These are phyloP conservation scores for Erigeron philadelphicus DNA, from an alignment of 140 eudicot species.

Conservation along the genomic window DNA sequence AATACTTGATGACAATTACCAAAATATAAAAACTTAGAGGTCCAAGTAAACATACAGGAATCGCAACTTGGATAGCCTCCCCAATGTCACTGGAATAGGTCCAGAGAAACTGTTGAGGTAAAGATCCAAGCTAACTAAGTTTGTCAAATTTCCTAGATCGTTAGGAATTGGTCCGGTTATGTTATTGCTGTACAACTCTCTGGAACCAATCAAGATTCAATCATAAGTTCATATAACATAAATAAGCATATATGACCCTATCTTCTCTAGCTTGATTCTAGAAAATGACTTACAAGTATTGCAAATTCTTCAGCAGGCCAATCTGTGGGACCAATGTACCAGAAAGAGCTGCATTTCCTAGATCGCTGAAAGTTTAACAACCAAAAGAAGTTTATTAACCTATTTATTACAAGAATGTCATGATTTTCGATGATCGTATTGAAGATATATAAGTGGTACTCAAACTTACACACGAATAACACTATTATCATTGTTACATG, in stretches of 20 bases:
- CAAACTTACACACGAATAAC: constrained; percentile 74
- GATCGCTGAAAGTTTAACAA: constrained; percentile 51
- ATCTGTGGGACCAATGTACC: constrained; percentile 85
- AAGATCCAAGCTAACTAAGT: constrained; percentile 91
- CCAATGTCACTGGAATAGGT: constrained; percentile 76
- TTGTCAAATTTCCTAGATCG: constrained; percentile 85
- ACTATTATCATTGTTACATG: constrained; percentile 85
- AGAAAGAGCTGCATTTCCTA: constrained; percentile 94
- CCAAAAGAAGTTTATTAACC: background rate
- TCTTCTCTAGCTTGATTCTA: too few species aligned
- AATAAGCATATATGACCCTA: background rate
- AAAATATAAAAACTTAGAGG: too few species aligned
- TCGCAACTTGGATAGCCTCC: constrained; percentile 73
- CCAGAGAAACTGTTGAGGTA: constrained; percentile 80
- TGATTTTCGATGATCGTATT: background rate
- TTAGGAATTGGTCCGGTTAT: constrained; percentile 80
- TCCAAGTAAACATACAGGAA: constrained; percentile 53
- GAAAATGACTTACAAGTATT: constrained; percentile 64
- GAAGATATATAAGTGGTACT: background rate
- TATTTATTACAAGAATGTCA: background rate
- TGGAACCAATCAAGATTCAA: constrained; percentile 16
- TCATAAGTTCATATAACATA: background rate
- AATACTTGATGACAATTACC: background rate
- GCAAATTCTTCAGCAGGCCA: constrained; percentile 81
- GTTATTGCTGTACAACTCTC: constrained; percentile 89